These are phyloP conservation scores for Fusarium vanettenii DNA, from an alignment of 2,329 filamentous ascomycete genomes.

Conservation along the genomic window DNA sequence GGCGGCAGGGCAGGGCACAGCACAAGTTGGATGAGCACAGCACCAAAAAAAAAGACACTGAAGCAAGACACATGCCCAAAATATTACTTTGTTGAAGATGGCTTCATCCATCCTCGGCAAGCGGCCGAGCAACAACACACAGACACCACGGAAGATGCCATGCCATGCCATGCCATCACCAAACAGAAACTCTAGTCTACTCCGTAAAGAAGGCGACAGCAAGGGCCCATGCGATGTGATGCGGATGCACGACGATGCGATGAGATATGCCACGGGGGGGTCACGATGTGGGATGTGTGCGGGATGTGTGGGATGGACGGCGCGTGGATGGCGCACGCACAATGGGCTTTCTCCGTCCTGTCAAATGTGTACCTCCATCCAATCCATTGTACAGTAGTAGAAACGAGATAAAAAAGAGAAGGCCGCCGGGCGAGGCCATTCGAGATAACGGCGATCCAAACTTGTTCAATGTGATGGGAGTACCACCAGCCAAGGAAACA, in stretches of 20 bases:
- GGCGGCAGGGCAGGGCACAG: constrained; percentile 16
- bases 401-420: neutral
- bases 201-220: neutral
- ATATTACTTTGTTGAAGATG: neutral
- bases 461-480: neutral
- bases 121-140: neutral
- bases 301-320: constrained; percentile 20
- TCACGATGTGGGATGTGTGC: constrained; percentile 26
- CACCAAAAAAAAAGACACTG: neutral
- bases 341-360: neutral
- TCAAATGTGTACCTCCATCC: neutral
- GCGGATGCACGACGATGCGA: constrained; percentile 22
- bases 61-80: neutral
- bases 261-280: constrained; percentile 29
- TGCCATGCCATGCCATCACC: neutral
- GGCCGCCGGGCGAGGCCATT: neutral
- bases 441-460: neutral
- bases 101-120: neutral
- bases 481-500: neutral
- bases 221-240: constrained; percentile 26
- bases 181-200: neutral
- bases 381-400: neutral
- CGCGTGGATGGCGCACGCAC: constrained; percentile 10
- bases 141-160: constrained; percentile 1
- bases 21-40: neutral